A percentile compares a stretch with the other conserved stretches of the same genome.
Conservation (phyloP, 2,329 filamentous ascomycete genomes). For the Ascochyta pisi region DNA sequence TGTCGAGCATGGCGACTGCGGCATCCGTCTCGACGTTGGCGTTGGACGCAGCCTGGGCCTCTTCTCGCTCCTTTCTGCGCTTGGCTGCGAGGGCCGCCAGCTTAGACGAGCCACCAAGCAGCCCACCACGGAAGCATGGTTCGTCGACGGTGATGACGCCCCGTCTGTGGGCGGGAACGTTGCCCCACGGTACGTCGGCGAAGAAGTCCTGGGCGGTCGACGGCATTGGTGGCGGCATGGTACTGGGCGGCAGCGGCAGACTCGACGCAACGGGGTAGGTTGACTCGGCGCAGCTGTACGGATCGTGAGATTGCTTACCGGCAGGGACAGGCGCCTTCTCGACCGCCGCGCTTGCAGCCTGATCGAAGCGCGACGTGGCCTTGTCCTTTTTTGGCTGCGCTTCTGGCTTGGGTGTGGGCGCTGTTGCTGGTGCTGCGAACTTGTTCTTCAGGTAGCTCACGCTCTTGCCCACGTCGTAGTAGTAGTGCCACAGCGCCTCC, state of each 20-base stretch:
- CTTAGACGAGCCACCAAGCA: constrained; percentile 86
- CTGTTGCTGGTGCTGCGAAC: background rate
- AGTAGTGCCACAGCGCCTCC: constrained; percentile 94
- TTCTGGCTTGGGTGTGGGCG: constrained; percentile 34
- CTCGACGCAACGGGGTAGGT: constrained; percentile 20
- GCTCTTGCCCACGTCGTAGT: constrained; percentile 88
- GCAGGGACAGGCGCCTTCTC: constrained; percentile 49
- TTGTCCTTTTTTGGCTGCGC: constrained; percentile 50
- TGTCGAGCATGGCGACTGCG: constrained; percentile 54
- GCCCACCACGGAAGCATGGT: constrained; percentile 65
- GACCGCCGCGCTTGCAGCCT: constrained; percentile 51
- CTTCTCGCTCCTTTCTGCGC: constrained; percentile 80
- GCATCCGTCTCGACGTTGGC: constrained; percentile 35
- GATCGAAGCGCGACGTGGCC: constrained; percentile 53
- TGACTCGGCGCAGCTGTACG: constrained; percentile 22
- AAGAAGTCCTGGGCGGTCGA: constrained; percentile 68
- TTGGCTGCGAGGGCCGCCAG: constrained; percentile 87
- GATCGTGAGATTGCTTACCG: constrained; percentile 53
- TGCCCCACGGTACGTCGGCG: constrained; percentile 83
- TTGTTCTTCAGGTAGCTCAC: constrained; percentile 78
- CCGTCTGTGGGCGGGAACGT: constrained; percentile 70
- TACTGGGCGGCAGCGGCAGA: constrained; percentile 34
- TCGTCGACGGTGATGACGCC: constrained; percentile 69
- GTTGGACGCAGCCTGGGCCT: constrained; percentile 54
- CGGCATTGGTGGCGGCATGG: constrained; percentile 43